Percentiles rank a stretch among this genome's conserved stretches.
Evolutionary conservation across 2,329 filamentous ascomycete species (phyloP).

Genomic region (Phyllachora maydis): DNA sequence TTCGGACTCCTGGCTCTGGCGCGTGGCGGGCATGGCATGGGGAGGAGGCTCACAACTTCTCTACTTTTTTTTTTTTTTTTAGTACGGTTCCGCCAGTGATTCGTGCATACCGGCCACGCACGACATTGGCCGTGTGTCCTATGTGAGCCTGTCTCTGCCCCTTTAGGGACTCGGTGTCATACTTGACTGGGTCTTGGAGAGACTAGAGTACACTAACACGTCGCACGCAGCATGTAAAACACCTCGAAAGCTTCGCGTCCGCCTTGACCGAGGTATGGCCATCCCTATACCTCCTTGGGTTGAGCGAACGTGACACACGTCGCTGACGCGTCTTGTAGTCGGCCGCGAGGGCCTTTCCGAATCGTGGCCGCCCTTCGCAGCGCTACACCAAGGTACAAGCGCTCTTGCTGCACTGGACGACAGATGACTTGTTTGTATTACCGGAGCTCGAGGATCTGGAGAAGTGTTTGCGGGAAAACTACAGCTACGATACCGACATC

Average conservation of each 20-base stretch:
- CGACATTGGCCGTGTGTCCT: conserved; percentile 34
- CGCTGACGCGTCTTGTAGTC: conserved; percentile 16
- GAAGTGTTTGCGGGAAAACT: conserved; percentile 30
- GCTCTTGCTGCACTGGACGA: conserved; percentile 34
- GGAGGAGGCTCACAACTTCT: conserved; percentile 1
- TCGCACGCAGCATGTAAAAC: conserved; percentile 35
- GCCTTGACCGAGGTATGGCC: conserved; percentile 29
- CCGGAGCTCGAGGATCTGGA: conserved; percentile 35
- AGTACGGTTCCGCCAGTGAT: conserved; percentile 23
- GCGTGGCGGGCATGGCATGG: not conserved
- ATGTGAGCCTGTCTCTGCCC: no score
- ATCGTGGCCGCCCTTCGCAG: conserved; percentile 26
- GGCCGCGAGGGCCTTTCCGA: conserved; percentile 32
- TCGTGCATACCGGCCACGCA: conserved; percentile 24
- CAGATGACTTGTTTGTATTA: conserved; percentile 35
- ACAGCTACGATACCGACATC: conserved; percentile 33
- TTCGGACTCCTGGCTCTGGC: no score
- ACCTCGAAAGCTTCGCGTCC: conserved; percentile 30
- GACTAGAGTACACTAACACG: no score
- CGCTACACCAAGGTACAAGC: conserved; percentile 33
- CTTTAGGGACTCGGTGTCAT: no score
- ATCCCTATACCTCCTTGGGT: not conserved
- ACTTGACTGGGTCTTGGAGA: no score
- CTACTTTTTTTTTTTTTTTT: not conserved
- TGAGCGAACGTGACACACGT: not conserved